Base-by-base conservation (phyloP, 345 rosid species). In the Psidium guajava region DNA sequence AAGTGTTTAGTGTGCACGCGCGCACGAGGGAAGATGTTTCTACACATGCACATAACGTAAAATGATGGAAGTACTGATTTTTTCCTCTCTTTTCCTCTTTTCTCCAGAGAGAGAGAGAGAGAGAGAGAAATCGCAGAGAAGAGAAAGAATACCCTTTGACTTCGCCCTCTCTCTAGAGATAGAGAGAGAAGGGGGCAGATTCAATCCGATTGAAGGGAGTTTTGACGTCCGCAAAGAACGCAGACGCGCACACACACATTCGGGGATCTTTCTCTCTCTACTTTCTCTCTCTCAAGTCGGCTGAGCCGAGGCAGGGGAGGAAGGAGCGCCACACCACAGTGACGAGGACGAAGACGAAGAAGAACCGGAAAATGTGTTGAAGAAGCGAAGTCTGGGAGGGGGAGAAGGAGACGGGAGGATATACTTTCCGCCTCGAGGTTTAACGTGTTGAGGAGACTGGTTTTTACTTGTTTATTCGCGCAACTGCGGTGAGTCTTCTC, bases 191-290 rank as follows among this genome's bases (percentile, higher is more conserved):
- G 13, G 59, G 11, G 49, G 27, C 87, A 6, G 90, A 92, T 92
- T 94, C 88, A 92, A 94, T 92, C 93, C 54, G 91, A 93, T 93
- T 91, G 89, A 92, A 94, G 92, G 86, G 85, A 91, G 87, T 69
- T 91, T 93, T 94, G 97, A 96, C 98, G 96, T 96, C 98, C 98
- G 98, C 98, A 91, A 91, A 95, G 96, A 94, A 86, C 92, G 85
- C 91, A 81, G 53, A 64, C 81, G 80, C 21, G 1, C 32, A 6
- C 6, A 27, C 24, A 11, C 55, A 25, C 56, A 18, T 40, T 49
- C 14, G 8, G 22, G 59, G 75, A 61, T 74, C 86, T 88, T 86
- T 86, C 90, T 89, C 88, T 82, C 86, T 54, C 44, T 40, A 73
- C 91, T 84, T 58, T 90, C 90, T 89, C 91, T 90, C 91, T 90